Evolutionary conservation across 805 yeast species (phyloP).

Genomic region (Barnettozyma sucrosica): DNA sequence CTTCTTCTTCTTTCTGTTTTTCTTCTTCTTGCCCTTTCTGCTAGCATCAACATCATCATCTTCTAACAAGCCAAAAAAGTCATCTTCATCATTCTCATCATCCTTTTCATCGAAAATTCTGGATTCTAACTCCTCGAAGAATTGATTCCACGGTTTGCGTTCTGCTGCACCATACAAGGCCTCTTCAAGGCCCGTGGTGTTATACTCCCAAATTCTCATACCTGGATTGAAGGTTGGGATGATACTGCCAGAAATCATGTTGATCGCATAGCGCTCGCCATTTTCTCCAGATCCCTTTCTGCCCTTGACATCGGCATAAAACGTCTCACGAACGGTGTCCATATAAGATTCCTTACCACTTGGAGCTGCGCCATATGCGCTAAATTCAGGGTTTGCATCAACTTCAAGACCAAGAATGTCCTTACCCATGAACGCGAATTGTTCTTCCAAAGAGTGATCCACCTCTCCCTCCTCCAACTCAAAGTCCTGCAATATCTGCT

Average conservation of each 20-base stretch:
- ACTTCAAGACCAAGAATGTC: constrained; percentile 20
- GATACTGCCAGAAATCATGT: constrained; percentile 66
- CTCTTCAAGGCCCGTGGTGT: constrained; percentile 47
- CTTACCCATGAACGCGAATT: constrained; percentile 16
- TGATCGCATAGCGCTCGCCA: constrained; percentile 60
- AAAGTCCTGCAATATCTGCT: constrained; percentile 9
- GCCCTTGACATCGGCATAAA: constrained; percentile 37
- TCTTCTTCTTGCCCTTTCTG: constrained; percentile 18
- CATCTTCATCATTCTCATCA: constrained; percentile 27
- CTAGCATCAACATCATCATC: constrained; percentile 17
- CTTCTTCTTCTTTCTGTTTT: constrained; percentile 21
- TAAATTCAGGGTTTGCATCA: constrained; percentile 28
- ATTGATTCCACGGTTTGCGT: constrained; percentile 50
- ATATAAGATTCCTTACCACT: constrained; percentile 59
- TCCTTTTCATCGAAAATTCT: constrained; percentile 29
- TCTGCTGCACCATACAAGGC: constrained; percentile 10
- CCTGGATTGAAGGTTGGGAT: constrained; percentile 86
- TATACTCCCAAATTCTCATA: constrained; percentile 81
- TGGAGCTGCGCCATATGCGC: constrained; percentile 58
- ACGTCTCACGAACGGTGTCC: constrained; percentile 45
- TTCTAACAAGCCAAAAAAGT: constrained; percentile 13
- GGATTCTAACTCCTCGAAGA: constrained; percentile 44
- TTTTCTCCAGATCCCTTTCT: constrained; percentile 29
- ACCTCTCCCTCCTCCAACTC: constrained; percentile 10
- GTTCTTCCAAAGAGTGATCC: constrained; percentile 23